A percentile compares a stretch with the other conserved stretches of the same genome.
phyloP scores from a whole-genome alignment of 1,139 yeast genomes.

The Scheffersomyces stambukii region DNA sequence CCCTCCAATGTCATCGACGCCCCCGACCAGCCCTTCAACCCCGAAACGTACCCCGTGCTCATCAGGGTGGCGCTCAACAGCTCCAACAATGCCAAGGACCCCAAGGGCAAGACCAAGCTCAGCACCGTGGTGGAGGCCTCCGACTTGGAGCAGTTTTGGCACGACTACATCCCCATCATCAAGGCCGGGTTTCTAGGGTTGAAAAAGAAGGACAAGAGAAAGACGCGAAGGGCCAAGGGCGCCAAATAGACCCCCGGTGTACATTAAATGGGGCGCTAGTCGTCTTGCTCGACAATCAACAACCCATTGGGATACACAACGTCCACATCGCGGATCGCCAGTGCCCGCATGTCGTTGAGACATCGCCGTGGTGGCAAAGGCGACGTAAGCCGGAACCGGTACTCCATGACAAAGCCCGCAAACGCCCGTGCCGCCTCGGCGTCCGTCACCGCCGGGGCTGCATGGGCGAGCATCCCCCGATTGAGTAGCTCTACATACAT shows the following conservation, averaged over 20 bases:
- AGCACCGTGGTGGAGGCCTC: constrained; percentile 62
- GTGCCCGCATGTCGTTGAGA: constrained; percentile 22
- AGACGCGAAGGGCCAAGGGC: constrained; percentile 31
- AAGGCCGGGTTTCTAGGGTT: constrained; percentile 56
- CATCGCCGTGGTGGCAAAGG: constrained; percentile 38
- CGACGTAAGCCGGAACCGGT: constrained; percentile 30
- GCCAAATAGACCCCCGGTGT: not conserved
- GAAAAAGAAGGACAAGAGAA: constrained; percentile 49
- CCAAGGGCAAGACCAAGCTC: constrained; percentile 46
- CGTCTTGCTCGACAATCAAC: constrained; percentile 34
- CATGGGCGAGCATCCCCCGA: constrained; percentile 27
- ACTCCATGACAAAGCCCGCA: constrained; percentile 21
- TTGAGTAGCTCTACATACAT: constrained; percentile 48
- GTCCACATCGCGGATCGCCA: constrained; percentile 24
- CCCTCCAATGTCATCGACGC: constrained; percentile 31
- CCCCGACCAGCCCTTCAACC: constrained; percentile 11
- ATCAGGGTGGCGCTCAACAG: constrained; percentile 51
- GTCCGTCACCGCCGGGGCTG: constrained; percentile 37
- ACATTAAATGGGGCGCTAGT: constrained; percentile 4
- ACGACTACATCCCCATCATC: constrained; percentile 57
- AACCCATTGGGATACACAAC: constrained; percentile 42
- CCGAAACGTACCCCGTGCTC: constrained; percentile 41
- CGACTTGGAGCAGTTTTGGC: constrained; percentile 65
- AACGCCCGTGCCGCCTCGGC: constrained; percentile 19
- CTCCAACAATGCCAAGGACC: constrained; percentile 24